Evolutionary conservation across 345 rosid genomes (phyloP).

Genomic region (Eucalyptus victrix): DNA sequence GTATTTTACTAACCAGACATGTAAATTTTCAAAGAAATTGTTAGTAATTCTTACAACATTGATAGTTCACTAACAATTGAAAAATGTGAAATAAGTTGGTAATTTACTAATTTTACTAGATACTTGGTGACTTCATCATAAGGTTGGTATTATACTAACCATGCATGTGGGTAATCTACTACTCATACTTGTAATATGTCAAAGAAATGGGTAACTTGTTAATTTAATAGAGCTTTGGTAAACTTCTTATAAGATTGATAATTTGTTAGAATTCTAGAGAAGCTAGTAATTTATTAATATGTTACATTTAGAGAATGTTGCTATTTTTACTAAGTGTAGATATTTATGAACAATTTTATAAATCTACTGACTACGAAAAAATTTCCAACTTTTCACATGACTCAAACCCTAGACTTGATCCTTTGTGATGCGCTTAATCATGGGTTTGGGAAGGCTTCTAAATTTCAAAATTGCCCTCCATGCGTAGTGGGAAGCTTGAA

Average conservation of each 20-base stretch:
- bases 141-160: background rate
- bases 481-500: too few species aligned
- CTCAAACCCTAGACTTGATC: background rate
- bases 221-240: background rate
- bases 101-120: background rate
- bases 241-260: background rate
- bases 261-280: background rate
- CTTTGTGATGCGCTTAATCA: background rate
- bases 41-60: background rate
- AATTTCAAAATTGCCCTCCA: background rate
- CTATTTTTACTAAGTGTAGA: background rate
- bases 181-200: accelerated
- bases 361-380: accelerated
- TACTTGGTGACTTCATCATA: background rate
- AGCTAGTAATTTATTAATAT: background rate
- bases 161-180: background rate
- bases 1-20: background rate
- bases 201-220: background rate
- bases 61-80: background rate
- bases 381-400: background rate
- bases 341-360: background rate
- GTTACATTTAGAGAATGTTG: background rate
- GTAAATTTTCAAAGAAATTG: background rate
- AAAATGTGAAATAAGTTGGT: accelerated
- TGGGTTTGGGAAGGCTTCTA: background rate